A percentile compares a stretch with the other conserved stretches of the same genome.
These are phyloP conservation scores for Excoecaria cochinchinensis DNA, from an alignment of 345 rosid species.

Conservation along the genomic window DNA sequence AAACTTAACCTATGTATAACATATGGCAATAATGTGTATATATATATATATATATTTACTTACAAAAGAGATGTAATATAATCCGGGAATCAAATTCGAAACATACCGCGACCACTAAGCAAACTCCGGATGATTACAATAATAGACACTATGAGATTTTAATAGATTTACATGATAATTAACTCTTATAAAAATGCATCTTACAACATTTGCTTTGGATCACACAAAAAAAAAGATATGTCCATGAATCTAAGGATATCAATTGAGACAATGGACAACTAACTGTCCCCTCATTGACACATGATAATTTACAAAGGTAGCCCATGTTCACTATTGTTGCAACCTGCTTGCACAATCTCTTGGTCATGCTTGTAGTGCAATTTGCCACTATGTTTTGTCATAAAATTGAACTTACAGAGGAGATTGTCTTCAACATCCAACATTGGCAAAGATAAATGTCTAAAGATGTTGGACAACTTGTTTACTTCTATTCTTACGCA, in stretches of 20 bases:
- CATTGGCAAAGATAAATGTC: not conserved
- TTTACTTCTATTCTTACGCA: too few species aligned
- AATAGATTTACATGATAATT: not conserved
- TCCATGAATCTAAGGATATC: not conserved
- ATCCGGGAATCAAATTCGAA: too few species aligned
- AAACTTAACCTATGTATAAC: too few species aligned
- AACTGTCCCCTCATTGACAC: not conserved
- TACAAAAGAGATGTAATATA: too few species aligned
- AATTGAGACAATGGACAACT: conserved; percentile 1
- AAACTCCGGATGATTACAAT: too few species aligned
- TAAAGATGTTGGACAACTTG: too few species aligned
- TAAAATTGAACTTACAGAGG: not conserved
- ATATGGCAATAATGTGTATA: too few species aligned
- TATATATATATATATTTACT: too few species aligned
- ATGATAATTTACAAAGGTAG: not conserved
- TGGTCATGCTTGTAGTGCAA: too few species aligned
- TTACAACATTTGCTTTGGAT: conserved; percentile 8
- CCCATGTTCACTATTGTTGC: not conserved
- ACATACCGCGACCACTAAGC: too few species aligned
- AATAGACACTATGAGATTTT: not conserved
- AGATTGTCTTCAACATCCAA: not conserved
- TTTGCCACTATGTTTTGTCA: not conserved
- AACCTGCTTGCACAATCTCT: not conserved
- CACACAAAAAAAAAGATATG: not conserved
- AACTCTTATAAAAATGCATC: not conserved